A percentile compares a stretch with the other conserved stretches of the same genome.
Evolutionary conservation across 75 land plant species (phyloP).

Genomic region (Cupressus sempervirens): DNA sequence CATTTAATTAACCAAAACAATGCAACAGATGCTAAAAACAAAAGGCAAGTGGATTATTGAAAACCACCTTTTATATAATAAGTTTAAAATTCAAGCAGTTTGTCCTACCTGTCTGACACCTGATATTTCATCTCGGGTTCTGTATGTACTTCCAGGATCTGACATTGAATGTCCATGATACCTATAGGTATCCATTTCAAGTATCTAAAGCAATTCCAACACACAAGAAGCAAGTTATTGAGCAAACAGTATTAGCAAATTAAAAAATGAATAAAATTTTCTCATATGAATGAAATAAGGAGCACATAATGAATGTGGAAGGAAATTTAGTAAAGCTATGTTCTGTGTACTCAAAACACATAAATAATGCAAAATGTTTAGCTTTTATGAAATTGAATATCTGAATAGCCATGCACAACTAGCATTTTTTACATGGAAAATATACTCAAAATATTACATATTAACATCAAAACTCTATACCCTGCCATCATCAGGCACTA

Average conservation of each 20-base stretch:
- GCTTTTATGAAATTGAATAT: neutral
- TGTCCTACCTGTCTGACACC: constrained; percentile 85
- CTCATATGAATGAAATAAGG: neutral
- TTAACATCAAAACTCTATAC: too few relatives aligned
- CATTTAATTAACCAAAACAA: neutral
- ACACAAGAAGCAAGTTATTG: constrained; percentile 1
- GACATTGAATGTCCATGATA: constrained; percentile 99
- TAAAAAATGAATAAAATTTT: neutral
- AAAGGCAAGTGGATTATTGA: neutral
- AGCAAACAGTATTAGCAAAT: neutral
- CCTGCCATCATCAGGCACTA: too few relatives aligned
- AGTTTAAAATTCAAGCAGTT: neutral
- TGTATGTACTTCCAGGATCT: constrained; percentile 98
- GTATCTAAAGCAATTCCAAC: constrained; percentile 49
- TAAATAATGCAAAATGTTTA: neutral
- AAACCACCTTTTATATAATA: neutral
- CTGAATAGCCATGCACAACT: neutral
- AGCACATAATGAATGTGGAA: neutral
- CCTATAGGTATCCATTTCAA: constrained; percentile 98
- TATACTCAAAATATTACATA: neutral
- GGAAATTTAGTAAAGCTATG: neutral
- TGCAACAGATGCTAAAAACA: neutral
- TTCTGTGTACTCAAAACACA: neutral
- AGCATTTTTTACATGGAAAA: neutral
- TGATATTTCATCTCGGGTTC: constrained; percentile 93